Percentiles rank a stretch among this genome's conserved stretches.
phyloP scores from a whole-genome alignment of 148 eudicot species.

The Limonium bicolor region DNA sequence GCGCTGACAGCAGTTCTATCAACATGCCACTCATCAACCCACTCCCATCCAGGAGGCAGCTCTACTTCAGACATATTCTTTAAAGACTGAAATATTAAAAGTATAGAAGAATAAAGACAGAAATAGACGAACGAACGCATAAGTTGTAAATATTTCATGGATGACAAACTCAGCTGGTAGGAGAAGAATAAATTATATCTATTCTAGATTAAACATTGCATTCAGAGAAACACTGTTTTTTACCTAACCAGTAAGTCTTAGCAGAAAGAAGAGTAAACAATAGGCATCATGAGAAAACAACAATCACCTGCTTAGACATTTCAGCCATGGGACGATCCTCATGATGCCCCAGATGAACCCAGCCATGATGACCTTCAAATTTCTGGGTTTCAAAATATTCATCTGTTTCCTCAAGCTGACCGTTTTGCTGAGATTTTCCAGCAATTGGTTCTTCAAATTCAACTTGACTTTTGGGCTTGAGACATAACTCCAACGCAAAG shows the following conservation, averaged over 20 bases:
- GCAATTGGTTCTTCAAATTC: slow-evolving; percentile 15
- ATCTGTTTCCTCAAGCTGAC: slow-evolving; percentile 28
- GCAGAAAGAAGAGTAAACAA: too few relatives aligned
- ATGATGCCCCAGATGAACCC: slow-evolving; percentile 33
- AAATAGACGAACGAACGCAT: too few relatives aligned
- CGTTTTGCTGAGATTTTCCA: slow-evolving; percentile 18
- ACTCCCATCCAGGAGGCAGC: slow-evolving; percentile 58
- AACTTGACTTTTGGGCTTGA: slow-evolving; percentile 30
- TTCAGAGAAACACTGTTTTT: too few relatives aligned
- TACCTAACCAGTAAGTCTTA: too few relatives aligned
- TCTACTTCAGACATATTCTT: slow-evolving; percentile 40
- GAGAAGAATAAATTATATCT: too few relatives aligned
- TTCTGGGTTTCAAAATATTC: slow-evolving; percentile 67
- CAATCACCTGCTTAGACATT: slow-evolving; percentile 28
- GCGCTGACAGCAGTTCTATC: slow-evolving; percentile 35
- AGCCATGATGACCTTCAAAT: slow-evolving; percentile 32
- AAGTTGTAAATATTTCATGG: too few relatives aligned
- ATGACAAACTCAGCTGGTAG: too few relatives aligned
- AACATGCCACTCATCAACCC: slow-evolving; percentile 88
- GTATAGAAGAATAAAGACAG: too few relatives aligned
- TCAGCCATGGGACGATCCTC: slow-evolving; percentile 14
- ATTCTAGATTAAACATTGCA: too few relatives aligned
- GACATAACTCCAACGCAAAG: slow-evolving; percentile 59
- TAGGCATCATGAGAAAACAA: not conserved
- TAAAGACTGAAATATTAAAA: slow-evolving; percentile 9